These are phyloP conservation scores for Fusarium pseudoanthophilum DNA, from an alignment of 2,329 filamentous ascomycete genomes.

Conservation along the genomic window DNA sequence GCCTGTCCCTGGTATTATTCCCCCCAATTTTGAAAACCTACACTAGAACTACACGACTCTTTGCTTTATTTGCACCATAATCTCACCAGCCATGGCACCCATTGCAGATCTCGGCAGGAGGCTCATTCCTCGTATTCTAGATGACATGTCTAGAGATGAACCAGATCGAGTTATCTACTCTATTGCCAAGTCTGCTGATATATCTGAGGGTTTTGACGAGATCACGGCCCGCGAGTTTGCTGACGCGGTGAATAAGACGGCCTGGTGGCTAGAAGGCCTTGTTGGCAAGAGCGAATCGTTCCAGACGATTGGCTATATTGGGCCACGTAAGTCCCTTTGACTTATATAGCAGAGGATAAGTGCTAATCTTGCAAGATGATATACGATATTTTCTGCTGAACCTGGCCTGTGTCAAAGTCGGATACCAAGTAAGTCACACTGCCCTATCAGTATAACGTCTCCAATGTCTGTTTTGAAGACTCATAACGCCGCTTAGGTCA, in stretches of 20 bases:
- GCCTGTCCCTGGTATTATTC: neutral
- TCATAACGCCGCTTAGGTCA: neutral
- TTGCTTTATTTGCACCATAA: neutral
- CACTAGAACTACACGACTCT: neutral
- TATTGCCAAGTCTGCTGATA: neutral
- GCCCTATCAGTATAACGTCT: fast-evolving
- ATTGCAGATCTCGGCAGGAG: neutral
- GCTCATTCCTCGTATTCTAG: neutral
- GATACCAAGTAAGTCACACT: neutral
- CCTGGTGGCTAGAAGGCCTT: neutral
- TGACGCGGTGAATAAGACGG: neutral
- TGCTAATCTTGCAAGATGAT: neutral
- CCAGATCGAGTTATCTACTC: neutral
- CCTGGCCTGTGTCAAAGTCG: neutral
- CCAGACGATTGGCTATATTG: neutral
- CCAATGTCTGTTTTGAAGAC: fast-evolving
- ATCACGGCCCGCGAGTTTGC: neutral
- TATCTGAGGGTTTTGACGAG: fast-evolving
- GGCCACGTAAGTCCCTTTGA: fast-evolving
- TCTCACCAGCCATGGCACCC: neutral
- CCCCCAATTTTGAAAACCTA: too few relatives aligned
- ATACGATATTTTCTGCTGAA: neutral
- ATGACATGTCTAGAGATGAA: neutral
- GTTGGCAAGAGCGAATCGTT: neutral
- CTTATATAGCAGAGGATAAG: fast-evolving